A percentile compares a stretch with the other conserved stretches of the same genome.
These are phyloP conservation scores for Hymenoscyphus albidus DNA, from an alignment of 2,329 filamentous ascomycete genomes.

Conservation along the genomic window DNA sequence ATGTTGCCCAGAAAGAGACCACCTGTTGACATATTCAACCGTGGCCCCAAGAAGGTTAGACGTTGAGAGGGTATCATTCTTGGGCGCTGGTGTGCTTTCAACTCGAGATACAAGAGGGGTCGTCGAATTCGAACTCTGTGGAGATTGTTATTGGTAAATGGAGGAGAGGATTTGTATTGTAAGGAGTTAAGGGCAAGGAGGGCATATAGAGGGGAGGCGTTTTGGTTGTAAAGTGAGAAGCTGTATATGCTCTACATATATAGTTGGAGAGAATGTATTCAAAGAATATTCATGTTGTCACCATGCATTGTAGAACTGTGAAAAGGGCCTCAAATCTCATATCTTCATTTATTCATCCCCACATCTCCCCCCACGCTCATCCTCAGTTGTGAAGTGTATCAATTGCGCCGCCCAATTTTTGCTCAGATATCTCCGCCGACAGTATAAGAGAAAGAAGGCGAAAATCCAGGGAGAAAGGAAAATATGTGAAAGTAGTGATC, in stretches of 20 bases:
- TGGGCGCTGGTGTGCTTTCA: not conserved
- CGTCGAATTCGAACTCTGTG: not conserved
- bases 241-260: no score
- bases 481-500: not conserved
- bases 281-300: not conserved
- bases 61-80: constrained; percentile 1
- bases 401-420: not conserved
- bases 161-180: not conserved
- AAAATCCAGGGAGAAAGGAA: not conserved
- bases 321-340: not conserved
- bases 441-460: not conserved
- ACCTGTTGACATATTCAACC: constrained; percentile 30
- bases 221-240: no score
- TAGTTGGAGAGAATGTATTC: not conserved
- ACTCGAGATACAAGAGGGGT: not conserved
- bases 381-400: not conserved
- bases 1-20: constrained; percentile 24
- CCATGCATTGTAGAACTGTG: not conserved
- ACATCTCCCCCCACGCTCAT: not conserved
- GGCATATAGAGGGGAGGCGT: no score
- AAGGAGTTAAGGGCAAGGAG: not conserved
- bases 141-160: not conserved
- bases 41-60: constrained; percentile 22
- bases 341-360: not conserved
- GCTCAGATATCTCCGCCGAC: not conserved